These are phyloP conservation scores for Adansonia gregorii DNA, from an alignment of 441 rosid genomes.

Conservation along the genomic window DNA sequence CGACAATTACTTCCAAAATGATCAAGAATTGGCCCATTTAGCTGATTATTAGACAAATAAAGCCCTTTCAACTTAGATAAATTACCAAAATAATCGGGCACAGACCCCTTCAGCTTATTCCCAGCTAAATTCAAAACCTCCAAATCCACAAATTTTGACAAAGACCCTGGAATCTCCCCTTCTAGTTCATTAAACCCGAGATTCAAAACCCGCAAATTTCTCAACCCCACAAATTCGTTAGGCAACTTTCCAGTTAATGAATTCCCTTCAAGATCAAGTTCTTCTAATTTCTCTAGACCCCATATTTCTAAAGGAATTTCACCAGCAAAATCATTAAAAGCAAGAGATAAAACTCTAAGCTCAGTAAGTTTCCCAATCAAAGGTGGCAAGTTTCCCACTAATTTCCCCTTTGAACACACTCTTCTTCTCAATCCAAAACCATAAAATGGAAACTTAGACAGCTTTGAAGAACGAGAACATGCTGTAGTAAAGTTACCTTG, in stretches of 20 bases:
- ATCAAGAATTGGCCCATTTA: constrained; percentile 48
- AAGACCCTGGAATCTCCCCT: constrained; percentile 48
- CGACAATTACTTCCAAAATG: constrained; percentile 48
- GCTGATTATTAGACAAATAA: constrained; percentile 48
- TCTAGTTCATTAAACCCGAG: constrained; percentile 55
- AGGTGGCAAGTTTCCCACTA: constrained; percentile 53
- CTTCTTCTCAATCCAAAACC: constrained; percentile 52
- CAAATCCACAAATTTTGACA: constrained; percentile 38
- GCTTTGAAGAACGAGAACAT: constrained; percentile 43
- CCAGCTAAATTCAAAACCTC: constrained; percentile 66
- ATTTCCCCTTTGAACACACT: constrained; percentile 45
- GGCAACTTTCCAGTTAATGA: constrained; percentile 45
- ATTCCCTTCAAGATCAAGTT: constrained; percentile 72
- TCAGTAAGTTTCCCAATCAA: constrained; percentile 49
- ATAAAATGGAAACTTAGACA: constrained; percentile 55
- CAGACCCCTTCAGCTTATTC: constrained; percentile 53
- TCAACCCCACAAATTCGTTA: constrained; percentile 44
- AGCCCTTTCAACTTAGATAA: constrained; percentile 42
- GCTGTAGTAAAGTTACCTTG: constrained; percentile 36
- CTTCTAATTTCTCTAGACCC: constrained; percentile 58
- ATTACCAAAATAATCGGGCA: constrained; percentile 52
- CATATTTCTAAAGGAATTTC: constrained; percentile 55
- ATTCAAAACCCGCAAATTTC: constrained; percentile 50
- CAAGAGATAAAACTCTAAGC: constrained; percentile 60
- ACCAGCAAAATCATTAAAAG: constrained; percentile 53